A percentile compares a stretch with the other conserved stretches of the same genome.
phyloP scores from a whole-genome alignment of 2,329 filamentous ascomycete species.

The Hysterium pulicare region DNA sequence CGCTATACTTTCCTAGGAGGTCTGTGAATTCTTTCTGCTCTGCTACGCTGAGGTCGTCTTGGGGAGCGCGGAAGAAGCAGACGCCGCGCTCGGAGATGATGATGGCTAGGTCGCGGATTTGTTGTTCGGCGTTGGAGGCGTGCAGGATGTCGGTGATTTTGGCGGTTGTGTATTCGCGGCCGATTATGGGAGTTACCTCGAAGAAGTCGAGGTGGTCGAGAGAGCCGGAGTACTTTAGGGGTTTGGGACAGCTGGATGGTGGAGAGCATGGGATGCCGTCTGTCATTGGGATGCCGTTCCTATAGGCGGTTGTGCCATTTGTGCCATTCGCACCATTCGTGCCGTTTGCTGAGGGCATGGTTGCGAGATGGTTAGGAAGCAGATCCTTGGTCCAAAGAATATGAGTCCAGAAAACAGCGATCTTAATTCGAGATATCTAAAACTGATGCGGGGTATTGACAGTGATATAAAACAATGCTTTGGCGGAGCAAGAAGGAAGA shows the following conservation, averaged over 20 bases:
- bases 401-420: no score
- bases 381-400: no score
- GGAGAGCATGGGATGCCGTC: no score
- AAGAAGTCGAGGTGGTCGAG: slow-evolving; percentile 52
- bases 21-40: slow-evolving; percentile 53
- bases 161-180: slow-evolving; percentile 57
- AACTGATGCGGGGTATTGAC: no score
- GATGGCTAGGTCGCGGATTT: slow-evolving; percentile 61
- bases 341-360: background rate
- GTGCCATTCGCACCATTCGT: background rate
- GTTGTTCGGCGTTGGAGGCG: slow-evolving; percentile 59
- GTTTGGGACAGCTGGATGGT: slow-evolving; percentile 3
- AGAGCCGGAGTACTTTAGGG: slow-evolving; percentile 47
- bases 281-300: background rate
- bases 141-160: slow-evolving; percentile 62
- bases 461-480: no score
- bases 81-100: slow-evolving; percentile 49
- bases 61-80: slow-evolving; percentile 51
- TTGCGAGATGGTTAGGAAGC: no score
- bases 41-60: slow-evolving; percentile 48
- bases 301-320: background rate
- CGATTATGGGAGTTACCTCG: slow-evolving; percentile 61
- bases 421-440: no score
- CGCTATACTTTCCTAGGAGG: slow-evolving; percentile 54
- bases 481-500: no score